A percentile compares a stretch with the other conserved stretches of the same genome.
These are phyloP conservation scores for Chytriomyces hyalinus DNA, from an alignment of 192 early-diverging fungal species.

Conservation along the genomic window DNA sequence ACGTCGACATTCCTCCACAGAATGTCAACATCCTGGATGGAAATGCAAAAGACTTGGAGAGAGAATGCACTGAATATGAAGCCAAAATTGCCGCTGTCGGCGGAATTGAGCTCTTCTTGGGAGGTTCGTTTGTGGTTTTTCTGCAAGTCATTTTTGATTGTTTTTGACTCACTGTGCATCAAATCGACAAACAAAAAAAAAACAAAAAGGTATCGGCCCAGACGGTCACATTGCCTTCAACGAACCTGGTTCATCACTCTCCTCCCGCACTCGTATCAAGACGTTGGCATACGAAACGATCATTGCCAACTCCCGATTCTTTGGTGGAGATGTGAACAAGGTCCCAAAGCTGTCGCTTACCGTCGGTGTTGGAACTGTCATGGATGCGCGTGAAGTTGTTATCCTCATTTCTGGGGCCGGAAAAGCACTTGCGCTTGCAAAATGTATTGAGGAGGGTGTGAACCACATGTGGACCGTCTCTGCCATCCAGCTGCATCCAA, in stretches of 20 bases:
- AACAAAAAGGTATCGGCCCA: conserved; percentile 70
- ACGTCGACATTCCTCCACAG: conserved; percentile 78
- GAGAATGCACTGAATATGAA: conserved; percentile 81
- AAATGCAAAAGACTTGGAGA: conserved; percentile 79
- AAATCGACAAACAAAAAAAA: too few species aligned
- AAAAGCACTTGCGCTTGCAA: conserved; percentile 81
- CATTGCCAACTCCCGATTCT: conserved; percentile 85
- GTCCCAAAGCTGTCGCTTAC: conserved; percentile 87
- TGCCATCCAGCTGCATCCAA: conserved; percentile 81
- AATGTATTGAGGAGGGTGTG: conserved; percentile 83
- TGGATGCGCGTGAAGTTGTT: conserved; percentile 84
- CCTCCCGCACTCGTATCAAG: conserved; percentile 82
- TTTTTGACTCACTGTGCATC: too few species aligned
- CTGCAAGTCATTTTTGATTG: too few species aligned
- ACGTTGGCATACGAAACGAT: conserved; percentile 89
- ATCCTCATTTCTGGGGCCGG: conserved; percentile 86
- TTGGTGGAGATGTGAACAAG: conserved; percentile 80
- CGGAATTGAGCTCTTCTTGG: conserved; percentile 87
- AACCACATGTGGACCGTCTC: conserved; percentile 93
- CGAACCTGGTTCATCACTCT: conserved; percentile 84
- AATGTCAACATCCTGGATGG: conserved; percentile 88
- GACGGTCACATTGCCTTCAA: conserved; percentile 94
- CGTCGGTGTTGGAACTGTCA: conserved; percentile 87
- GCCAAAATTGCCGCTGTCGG: conserved; percentile 78
- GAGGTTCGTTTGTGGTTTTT: conserved; percentile 42